phyloP scores from a whole-genome alignment of 1,284 basidiomycete genomes.

The Golubevia sp. region DNA sequence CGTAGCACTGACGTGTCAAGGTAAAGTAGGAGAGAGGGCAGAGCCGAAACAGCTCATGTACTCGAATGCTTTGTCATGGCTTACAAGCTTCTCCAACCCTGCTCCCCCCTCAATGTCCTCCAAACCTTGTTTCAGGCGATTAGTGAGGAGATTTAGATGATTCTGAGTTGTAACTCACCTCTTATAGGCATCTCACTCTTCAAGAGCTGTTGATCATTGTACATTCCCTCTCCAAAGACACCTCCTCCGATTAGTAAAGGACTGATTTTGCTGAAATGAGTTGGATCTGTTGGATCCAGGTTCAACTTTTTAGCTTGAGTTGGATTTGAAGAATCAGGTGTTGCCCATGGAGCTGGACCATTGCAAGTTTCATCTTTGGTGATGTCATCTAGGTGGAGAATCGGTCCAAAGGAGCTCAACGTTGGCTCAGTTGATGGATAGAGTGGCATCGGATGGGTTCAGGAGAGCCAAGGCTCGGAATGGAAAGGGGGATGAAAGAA shows the following conservation, averaged over 20 bases:
- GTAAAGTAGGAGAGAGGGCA: too few species aligned
- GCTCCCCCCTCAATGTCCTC: too few species aligned
- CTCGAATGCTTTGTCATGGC: neutral
- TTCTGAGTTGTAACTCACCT: too few species aligned
- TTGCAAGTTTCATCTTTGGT: constrained; percentile 16
- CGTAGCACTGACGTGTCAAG: too few species aligned
- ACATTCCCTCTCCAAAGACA: constrained; percentile 51
- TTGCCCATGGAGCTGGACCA: constrained; percentile 25
- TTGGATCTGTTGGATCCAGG: neutral
- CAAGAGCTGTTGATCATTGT: constrained; percentile 27
- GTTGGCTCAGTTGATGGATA: constrained; percentile 28
- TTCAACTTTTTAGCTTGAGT: neutral
- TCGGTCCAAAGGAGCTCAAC: constrained; percentile 20
- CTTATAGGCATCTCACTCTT: constrained; percentile 11
- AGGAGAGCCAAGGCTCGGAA: neutral
- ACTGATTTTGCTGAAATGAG: constrained; percentile 10
- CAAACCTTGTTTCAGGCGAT: too few species aligned
- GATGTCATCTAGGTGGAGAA: constrained; percentile 18
- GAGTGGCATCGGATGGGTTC: constrained; percentile 18
- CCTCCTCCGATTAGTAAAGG: constrained; percentile 52
- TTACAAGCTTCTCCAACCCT: neutral
- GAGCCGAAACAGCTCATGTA: too few species aligned
- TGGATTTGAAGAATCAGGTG: neutral
- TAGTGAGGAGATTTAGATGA: too few species aligned
- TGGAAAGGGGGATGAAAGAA: neutral